These are phyloP conservation scores for Silybum marianum DNA, from an alignment of 129 eudicot species.

Conservation along the genomic window DNA sequence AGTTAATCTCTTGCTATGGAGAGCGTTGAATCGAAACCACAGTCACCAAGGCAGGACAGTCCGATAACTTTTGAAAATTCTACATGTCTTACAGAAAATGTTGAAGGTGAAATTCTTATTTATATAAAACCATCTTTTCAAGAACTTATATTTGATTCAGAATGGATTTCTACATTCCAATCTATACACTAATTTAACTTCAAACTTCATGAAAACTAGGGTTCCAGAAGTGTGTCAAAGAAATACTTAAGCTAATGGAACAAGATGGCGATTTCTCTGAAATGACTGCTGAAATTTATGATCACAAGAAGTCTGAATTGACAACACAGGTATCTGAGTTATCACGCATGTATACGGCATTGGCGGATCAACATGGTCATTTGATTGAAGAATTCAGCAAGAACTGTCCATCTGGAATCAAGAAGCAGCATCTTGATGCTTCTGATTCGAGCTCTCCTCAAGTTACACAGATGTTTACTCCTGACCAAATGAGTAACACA, in stretches of 20 bases:
- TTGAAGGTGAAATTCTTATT: conserved; percentile 46
- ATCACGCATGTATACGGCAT: conserved; percentile 43
- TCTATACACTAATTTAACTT: conserved; percentile 9
- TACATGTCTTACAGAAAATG: conserved; percentile 56
- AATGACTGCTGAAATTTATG: conserved; percentile 26
- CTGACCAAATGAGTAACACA: conserved; percentile 49
- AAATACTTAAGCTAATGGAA: conserved; percentile 48
- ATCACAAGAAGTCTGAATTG: conserved; percentile 39
- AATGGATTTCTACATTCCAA: not conserved
- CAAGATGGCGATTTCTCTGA: conserved; percentile 33
- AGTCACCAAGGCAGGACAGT: conserved; percentile 17
- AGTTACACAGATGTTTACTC: conserved; percentile 49
- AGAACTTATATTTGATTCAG: not conserved
- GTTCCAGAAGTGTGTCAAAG: conserved; percentile 48
- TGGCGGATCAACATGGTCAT: conserved; percentile 54
- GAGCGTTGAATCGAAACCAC: conserved; percentile 31
- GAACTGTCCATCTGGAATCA: conserved; percentile 24
- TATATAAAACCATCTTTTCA: not conserved
- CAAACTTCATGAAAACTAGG: conserved; percentile 35
- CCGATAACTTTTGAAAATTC: conserved; percentile 37
- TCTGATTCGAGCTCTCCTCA: conserved; percentile 36
- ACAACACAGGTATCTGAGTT: conserved; percentile 47
- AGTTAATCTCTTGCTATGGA: conserved; percentile 32
- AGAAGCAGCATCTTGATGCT: conserved; percentile 37
- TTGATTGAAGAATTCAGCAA: conserved; percentile 38